These are phyloP conservation scores for Penicillium waksmanii DNA, from an alignment of 495 filamentous ascomycete species.

Conservation along the genomic window DNA sequence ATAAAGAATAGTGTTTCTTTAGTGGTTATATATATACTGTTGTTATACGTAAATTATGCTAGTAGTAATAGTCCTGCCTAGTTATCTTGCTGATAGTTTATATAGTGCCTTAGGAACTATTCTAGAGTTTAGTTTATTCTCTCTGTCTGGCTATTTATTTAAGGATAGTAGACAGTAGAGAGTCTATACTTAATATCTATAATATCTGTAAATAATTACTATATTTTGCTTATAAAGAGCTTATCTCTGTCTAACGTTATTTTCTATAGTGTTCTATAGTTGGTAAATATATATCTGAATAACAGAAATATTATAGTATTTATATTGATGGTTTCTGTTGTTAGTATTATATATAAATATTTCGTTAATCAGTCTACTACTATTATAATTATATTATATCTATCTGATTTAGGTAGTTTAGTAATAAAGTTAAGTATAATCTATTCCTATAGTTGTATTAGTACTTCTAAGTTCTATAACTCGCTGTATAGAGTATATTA, in stretches of 20 bases:
- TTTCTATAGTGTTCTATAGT: not conserved
- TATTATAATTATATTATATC: constrained; percentile 15
- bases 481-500: constrained; percentile 11
- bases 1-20: constrained; percentile 21
- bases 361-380: not conserved
- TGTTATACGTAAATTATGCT: constrained; percentile 34
- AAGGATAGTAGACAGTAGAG: constrained; percentile 31
- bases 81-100: constrained; percentile 34
- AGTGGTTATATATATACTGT: not conserved
- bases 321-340: not conserved
- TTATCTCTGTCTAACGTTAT: constrained; percentile 2
- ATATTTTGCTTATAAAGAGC: not conserved
- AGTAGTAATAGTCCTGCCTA: constrained; percentile 28
- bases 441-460: constrained; percentile 13
- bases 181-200: constrained; percentile 11
- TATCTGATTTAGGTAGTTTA: constrained; percentile 9
- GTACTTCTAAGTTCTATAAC: constrained; percentile 15
- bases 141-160: constrained; percentile 37
- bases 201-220: not conserved
- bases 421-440: constrained; percentile 32
- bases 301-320: not conserved
- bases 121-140: constrained; percentile 23
- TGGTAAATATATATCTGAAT: not conserved
- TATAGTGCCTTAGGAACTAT: constrained; percentile 25
- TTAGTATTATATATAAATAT: not conserved